These are phyloP conservation scores for Triglochin maritima DNA, from an alignment of 106 monocot species.

Conservation along the genomic window DNA sequence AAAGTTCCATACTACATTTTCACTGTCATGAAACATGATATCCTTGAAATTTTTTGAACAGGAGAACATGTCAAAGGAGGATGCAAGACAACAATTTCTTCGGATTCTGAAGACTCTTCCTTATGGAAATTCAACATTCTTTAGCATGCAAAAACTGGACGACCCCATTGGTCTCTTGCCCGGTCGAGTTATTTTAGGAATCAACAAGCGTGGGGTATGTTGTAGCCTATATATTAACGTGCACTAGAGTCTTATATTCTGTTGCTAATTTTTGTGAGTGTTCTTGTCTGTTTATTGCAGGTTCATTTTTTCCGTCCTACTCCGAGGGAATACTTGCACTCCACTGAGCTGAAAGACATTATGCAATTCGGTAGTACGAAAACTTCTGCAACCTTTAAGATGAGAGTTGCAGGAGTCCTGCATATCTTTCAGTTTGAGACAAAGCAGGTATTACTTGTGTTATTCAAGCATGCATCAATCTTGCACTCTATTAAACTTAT, in stretches of 20 bases:
- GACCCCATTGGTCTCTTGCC: slow-evolving; percentile 97
- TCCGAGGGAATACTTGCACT: slow-evolving; percentile 95
- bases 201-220: slow-evolving; percentile 92
- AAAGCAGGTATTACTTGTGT: slow-evolving; percentile 59
- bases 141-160: slow-evolving; percentile 89
- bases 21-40: too few relatives aligned
- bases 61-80: slow-evolving; percentile 91
- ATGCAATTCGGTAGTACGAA: slow-evolving; percentile 99
- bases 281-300: slow-evolving; percentile 12
- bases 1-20: too few relatives aligned
- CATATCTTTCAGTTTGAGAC: slow-evolving; percentile 99
- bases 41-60: slow-evolving; percentile 4
- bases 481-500: neutral
- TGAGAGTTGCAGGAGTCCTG: slow-evolving; percentile 98
- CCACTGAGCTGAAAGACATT: slow-evolving; percentile 96
- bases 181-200: slow-evolving; percentile 81
- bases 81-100: slow-evolving; percentile 92
- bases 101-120: slow-evolving; percentile 79
- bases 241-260: neutral
- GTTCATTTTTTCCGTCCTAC: slow-evolving; percentile 99
- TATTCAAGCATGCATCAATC: neutral
- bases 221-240: slow-evolving; percentile 5
- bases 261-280: neutral
- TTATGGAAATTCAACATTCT: slow-evolving; percentile 93
- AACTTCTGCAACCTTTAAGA: slow-evolving; percentile 93